These are phyloP conservation scores for Chlorella sp. DNA, from an alignment of 139 green algal species.

Conservation along the genomic window DNA sequence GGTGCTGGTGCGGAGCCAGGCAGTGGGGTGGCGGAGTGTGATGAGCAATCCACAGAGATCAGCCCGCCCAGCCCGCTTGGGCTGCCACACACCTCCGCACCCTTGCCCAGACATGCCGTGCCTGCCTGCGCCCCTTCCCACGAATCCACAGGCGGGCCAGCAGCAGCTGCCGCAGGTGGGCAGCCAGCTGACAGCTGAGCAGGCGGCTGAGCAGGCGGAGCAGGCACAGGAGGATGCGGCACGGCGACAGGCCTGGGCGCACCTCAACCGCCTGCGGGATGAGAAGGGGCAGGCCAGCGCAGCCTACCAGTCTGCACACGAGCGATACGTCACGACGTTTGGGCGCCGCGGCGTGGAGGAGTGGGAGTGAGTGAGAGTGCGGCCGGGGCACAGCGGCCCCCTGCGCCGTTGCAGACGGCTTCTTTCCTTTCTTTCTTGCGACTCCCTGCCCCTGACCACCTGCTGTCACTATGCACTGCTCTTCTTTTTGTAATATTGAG, in stretches of 20 bases:
- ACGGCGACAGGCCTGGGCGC: neutral
- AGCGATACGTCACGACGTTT: constrained; percentile 5
- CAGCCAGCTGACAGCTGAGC: neutral
- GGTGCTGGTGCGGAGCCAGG: too few relatives aligned
- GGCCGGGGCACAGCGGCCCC: neutral
- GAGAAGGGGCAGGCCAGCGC: neutral
- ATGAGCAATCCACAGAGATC: too few relatives aligned
- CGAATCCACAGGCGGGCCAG: neutral
- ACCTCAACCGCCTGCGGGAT: constrained; percentile 10
- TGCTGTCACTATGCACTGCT: too few relatives aligned
- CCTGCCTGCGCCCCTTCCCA: too few relatives aligned
- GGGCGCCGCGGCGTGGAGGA: constrained; percentile 5
- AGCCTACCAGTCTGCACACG: neutral
- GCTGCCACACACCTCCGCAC: too few relatives aligned
- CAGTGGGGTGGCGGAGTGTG: too few relatives aligned
- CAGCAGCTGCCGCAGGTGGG: neutral
- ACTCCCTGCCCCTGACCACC: too few relatives aligned
- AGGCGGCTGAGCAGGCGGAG: neutral
- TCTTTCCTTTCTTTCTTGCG: too few relatives aligned
- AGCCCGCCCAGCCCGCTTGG: too few relatives aligned
- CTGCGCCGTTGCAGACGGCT: too few relatives aligned
- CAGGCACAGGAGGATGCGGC: neutral
- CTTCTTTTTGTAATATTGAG: too few relatives aligned
- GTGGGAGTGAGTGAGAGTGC: neutral
- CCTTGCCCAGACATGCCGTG: neutral